phyloP scores from a whole-genome alignment of 345 rosid genomes.

The Cardamine resedifolia region DNA sequence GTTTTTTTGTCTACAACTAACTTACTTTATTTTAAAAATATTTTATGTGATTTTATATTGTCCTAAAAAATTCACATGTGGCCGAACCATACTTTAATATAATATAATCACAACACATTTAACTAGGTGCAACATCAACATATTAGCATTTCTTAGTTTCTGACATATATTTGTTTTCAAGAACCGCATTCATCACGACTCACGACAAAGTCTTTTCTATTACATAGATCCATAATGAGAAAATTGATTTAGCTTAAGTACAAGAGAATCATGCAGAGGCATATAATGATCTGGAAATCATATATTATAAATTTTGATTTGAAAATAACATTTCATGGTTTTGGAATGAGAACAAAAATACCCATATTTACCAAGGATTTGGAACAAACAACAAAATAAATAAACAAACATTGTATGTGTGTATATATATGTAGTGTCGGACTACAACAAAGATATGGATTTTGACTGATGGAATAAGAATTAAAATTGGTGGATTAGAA shows the following conservation, averaged over 20 bases:
- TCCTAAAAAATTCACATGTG: not conserved
- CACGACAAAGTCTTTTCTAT: not conserved
- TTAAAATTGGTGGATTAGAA: conserved; percentile 31
- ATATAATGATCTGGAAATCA: conserved; percentile 13
- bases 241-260: conserved; percentile 9
- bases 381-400: conserved; percentile 13
- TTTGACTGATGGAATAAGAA: conserved; percentile 30
- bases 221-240: conserved; percentile 17
- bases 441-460: conserved; percentile 5
- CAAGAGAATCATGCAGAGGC: conserved; percentile 13
- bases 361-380: conserved; percentile 23
- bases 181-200: not conserved
- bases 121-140: not conserved
- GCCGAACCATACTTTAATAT: not conserved
- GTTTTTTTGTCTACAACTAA: not conserved
- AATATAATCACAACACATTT: not conserved
- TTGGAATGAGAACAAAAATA: not conserved
- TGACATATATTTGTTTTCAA: not conserved
- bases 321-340: conserved; percentile 32
- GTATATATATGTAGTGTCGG: not conserved
- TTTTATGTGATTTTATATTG: not conserved
- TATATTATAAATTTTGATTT: conserved; percentile 12
- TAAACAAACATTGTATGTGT: not conserved
- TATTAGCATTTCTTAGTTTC: not conserved
- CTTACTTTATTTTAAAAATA: not conserved